Evolutionary conservation across 148 eudicot species (phyloP).

Genomic region (Silene uniflora): DNA sequence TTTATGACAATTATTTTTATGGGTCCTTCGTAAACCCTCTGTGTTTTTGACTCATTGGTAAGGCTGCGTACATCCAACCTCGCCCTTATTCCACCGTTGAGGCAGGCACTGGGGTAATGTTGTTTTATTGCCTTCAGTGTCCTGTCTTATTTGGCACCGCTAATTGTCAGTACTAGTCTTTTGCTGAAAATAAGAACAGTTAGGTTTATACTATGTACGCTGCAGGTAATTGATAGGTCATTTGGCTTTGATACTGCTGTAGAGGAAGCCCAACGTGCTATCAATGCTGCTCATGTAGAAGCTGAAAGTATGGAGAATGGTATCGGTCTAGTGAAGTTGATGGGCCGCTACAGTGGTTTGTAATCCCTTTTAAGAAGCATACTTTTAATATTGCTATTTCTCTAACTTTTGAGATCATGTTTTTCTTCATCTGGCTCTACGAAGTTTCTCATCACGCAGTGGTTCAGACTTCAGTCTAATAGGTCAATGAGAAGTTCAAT

Average conservation of each 20-base stretch:
- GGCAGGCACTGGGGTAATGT: not conserved
- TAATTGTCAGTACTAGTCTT: conserved; percentile 4
- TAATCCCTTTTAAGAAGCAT: not conserved
- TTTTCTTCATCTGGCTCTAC: not conserved
- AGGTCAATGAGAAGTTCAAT: not conserved
- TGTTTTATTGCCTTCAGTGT: not conserved
- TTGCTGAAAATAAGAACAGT: conserved; percentile 3
- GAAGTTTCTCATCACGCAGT: not conserved
- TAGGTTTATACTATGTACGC: conserved; percentile 17
- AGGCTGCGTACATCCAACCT: not conserved
- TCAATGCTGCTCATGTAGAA: conserved; percentile 97
- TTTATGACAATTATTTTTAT: not conserved
- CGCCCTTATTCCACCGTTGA: not conserved
- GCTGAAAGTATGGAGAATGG: conserved; percentile 95
- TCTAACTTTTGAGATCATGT: not conserved
- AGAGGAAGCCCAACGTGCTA: conserved; percentile 98
- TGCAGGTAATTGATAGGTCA: conserved; percentile 89
- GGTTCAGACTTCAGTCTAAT: not conserved
- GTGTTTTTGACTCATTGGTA: not conserved
- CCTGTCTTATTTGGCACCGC: not conserved
- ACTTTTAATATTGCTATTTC: not conserved
- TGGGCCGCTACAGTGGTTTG: conserved; percentile 98
- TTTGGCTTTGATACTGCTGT: conserved; percentile 99
- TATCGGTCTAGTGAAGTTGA: conserved; percentile 87
- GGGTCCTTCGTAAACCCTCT: not conserved